Conservation (phyloP, 768 basidiomycete genomes). For the Podaxis rugospora region DNA sequence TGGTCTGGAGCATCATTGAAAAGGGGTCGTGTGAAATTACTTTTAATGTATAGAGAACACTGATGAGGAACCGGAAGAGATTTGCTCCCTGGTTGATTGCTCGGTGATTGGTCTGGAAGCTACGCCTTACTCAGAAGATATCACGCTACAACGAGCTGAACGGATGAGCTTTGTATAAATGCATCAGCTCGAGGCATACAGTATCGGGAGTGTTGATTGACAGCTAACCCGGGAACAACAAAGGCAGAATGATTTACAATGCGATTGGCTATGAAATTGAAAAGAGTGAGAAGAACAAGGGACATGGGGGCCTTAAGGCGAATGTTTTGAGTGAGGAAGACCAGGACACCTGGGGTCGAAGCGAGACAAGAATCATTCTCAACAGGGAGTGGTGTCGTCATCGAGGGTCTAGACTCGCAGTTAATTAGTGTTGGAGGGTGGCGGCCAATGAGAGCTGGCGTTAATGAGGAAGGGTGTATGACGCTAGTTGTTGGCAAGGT, state of each 20-base stretch:
- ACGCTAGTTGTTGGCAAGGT: not conserved
- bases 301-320: not conserved
- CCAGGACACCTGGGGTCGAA: not conserved
- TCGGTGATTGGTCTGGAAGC: not conserved
- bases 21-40: not conserved
- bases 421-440: conserved; percentile 1
- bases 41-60: not conserved
- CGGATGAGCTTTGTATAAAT: not conserved
- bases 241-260: not conserved
- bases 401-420: not conserved
- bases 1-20: not conserved
- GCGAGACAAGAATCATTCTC: not conserved
- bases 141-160: not conserved
- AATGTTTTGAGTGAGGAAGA: not conserved
- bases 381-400: not conserved
- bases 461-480: not conserved
- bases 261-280: not conserved
- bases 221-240: not conserved
- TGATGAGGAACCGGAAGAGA: not conserved
- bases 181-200: not conserved
- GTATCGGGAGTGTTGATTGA: not conserved
- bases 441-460: not conserved
- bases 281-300: not conserved
- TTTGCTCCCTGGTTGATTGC: not conserved
- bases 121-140: not conserved